phyloP scores from a whole-genome alignment of 1,284 basidiomycete genomes.

The Trichosporon sp. region DNA sequence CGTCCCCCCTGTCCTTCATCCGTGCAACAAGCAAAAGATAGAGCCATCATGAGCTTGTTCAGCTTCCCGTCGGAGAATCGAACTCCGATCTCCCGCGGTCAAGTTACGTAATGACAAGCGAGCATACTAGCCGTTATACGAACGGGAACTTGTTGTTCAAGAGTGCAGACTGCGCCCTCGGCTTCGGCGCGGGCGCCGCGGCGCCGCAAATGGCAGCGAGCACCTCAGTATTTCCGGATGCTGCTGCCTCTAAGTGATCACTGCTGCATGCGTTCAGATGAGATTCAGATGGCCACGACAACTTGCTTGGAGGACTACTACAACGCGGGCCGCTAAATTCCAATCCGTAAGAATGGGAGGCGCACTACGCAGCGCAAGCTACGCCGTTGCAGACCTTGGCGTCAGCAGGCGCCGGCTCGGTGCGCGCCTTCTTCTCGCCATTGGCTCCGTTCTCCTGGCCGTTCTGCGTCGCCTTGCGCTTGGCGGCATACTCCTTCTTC shows the following conservation, averaged over 20 bases:
- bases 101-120: not conserved
- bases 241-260: too few species aligned
- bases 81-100: not conserved
- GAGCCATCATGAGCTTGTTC: not conserved
- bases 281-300: not conserved
- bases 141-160: not conserved
- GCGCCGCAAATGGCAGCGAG: not conserved
- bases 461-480: conserved; percentile 1
- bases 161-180: not conserved
- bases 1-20: not conserved
- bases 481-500: not conserved
- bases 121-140: not conserved
- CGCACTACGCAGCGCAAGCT: not conserved
- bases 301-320: not conserved
- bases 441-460: not conserved
- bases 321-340: not conserved
- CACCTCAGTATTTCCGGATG: too few species aligned
- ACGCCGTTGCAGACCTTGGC: not conserved
- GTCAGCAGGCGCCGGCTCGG: not conserved
- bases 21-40: not conserved
- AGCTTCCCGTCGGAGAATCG: not conserved
- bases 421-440: not conserved
- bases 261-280: not conserved
- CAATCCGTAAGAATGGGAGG: too few species aligned
- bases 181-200: not conserved